Base-by-base conservation (phyloP, 169 alveolate genomes). In the Plasmodium vivax region DNA sequence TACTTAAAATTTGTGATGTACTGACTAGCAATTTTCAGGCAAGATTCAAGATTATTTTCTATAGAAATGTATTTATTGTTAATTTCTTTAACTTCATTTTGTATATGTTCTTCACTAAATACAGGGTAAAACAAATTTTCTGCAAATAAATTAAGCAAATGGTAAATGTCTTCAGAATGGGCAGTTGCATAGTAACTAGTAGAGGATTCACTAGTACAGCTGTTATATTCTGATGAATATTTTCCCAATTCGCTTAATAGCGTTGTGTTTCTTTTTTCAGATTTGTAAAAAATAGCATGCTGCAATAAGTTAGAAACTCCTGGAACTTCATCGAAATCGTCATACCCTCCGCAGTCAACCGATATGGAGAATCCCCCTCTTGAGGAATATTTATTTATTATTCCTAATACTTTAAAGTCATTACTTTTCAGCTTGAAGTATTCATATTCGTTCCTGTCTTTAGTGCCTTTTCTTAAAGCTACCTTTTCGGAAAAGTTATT, bases 181-280 rank as follows among this genome's bases (percentile, higher is more conserved):
- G 68, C 85, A 79, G 41, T 80, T 43, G 94, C 94, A 68, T 79
- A 90, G 34, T 80, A 90, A 23, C 47, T 90, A 23, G 91, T 81
- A 74, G 80, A 79, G 27, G 94, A 80, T 79, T 90, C 94, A 47
- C 62, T 81, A 34, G 34, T 90, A 62, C 43, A 58, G 71, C 91
- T 32, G 71, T 90, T 90, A 41, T 81, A 41, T 68, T 90, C 74
- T 90, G 94, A 43, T 80, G 94, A 90, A 80, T 62, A 68, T 19
- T 56, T 62, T 62, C 91, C 91, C 83, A 90, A 54, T 90, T 90
- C 94, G 51, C 91, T 81, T 80, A 90, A 74, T 43, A 90, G 73
- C 23, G 94, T 90, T 62, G 94, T 90, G 73, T 62, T 71, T 56
- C 94, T 90, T 90, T 90, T 90, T 90, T 90, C 83, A 90, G 94